phyloP scores from a whole-genome alignment of 768 basidiomycete species.

The Tricholoma sp. region DNA sequence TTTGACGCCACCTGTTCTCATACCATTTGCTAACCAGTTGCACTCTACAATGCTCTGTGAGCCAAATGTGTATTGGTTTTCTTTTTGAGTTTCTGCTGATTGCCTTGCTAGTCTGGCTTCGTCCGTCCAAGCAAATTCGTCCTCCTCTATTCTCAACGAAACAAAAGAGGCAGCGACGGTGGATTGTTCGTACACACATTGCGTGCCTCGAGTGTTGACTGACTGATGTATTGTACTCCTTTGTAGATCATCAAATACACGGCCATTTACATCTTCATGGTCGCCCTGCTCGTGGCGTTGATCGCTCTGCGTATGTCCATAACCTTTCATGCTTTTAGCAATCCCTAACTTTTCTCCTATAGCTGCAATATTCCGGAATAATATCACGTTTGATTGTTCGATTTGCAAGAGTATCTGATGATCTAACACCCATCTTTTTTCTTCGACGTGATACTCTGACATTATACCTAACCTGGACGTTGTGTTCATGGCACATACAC shows the following conservation, averaged over 20 bases:
- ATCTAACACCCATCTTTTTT: constrained; percentile 29
- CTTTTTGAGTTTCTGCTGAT: background rate
- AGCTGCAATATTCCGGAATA: constrained; percentile 81
- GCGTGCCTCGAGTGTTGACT: constrained; percentile 6
- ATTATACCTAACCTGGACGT: constrained; percentile 18
- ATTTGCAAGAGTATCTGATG: constrained; percentile 83
- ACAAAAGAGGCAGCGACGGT: constrained; percentile 86
- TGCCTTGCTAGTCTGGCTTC: constrained; percentile 76
- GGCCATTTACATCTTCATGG: constrained; percentile 70
- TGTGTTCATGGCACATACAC: constrained; percentile 9
- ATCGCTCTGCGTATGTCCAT: constrained; percentile 70
- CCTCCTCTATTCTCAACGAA: constrained; percentile 91
- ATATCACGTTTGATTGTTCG: constrained; percentile 72
- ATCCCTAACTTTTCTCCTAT: constrained; percentile 15
- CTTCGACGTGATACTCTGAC: constrained; percentile 7
- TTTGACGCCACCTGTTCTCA: constrained; percentile 75
- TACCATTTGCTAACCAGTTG: constrained; percentile 82
- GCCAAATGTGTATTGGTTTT: constrained; percentile 23
- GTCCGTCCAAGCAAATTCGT: constrained; percentile 91
- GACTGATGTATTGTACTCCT: background rate
- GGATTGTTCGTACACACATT: constrained; percentile 58
- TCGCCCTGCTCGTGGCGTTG: constrained; percentile 74
- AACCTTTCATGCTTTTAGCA: background rate
- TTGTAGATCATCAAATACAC: constrained; percentile 77
- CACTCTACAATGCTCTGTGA: constrained; percentile 93